Percentiles rank a stretch among this genome's conserved stretches.
Conservation (phyloP, 495 filamentous ascomycete genomes). For the Penicillium flavigenum region DNA sequence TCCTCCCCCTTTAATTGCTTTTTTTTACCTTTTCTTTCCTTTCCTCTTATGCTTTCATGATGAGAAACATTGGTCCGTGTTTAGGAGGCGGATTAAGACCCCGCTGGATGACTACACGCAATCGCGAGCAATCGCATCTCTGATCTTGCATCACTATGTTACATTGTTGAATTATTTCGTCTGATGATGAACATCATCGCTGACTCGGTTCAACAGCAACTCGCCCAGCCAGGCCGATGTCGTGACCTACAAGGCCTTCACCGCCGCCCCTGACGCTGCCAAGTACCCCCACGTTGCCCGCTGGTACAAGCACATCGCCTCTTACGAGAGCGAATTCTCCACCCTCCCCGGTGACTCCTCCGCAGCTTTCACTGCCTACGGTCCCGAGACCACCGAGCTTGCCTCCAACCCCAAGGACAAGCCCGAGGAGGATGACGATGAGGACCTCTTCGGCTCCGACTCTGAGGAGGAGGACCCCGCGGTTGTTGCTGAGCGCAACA, state of each 20-base stretch:
- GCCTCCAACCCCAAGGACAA: slow-evolving; percentile 86
- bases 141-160: slow-evolving; percentile 53
- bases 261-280: slow-evolving; percentile 65
- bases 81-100: slow-evolving; percentile 98
- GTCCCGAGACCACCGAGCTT: slow-evolving; percentile 73
- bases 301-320: slow-evolving; percentile 98
- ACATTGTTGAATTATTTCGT: slow-evolving; percentile 9
- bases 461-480: slow-evolving; percentile 89
- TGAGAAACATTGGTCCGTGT: slow-evolving; percentile 98
- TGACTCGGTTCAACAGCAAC: slow-evolving; percentile 57
- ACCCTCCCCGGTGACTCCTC: slow-evolving; percentile 89
- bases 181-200: slow-evolving; percentile 21
- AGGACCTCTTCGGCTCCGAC: slow-evolving; percentile 79
- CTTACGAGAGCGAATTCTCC: slow-evolving; percentile 86
- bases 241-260: slow-evolving; percentile 87
- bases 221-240: slow-evolving; percentile 92
- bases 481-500: slow-evolving; percentile 77
- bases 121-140: slow-evolving; percentile 78
- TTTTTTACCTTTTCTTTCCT: slow-evolving; percentile 8
- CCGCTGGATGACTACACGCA: slow-evolving; percentile 81
- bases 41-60: slow-evolving; percentile 54
- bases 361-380: slow-evolving; percentile 84
- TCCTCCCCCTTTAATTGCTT: slow-evolving; percentile 18
- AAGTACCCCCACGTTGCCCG: slow-evolving; percentile 93
- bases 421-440: slow-evolving; percentile 70